Evolutionary conservation across 2,329 filamentous ascomycete species (phyloP).

Genomic region (Cercospora berteroae): DNA sequence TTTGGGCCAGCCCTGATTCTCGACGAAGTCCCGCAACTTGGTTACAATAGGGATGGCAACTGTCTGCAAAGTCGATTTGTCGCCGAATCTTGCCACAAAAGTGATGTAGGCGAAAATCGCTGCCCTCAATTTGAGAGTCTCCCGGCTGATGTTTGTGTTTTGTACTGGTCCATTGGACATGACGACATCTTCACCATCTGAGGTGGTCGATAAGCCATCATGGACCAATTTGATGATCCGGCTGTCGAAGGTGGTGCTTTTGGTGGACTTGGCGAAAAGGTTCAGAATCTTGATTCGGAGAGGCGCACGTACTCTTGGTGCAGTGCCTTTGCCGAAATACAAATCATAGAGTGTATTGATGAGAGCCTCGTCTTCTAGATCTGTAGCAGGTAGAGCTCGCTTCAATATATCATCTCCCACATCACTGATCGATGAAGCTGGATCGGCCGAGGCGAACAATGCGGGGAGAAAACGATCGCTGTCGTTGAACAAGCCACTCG

Average conservation of each 20-base stretch:
- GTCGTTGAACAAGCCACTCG: conserved; percentile 82
- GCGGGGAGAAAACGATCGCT: conserved; percentile 79
- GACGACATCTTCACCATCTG: conserved; percentile 34
- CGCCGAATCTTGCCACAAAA: conserved; percentile 77
- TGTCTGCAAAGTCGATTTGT: conserved; percentile 57
- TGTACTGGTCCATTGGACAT: conserved; percentile 32
- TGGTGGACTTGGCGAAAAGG: conserved; percentile 72
- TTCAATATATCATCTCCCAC: conserved; percentile 89
- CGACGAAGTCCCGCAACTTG: conserved; percentile 70
- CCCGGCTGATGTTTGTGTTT: conserved; percentile 59
- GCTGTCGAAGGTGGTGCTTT: conserved; percentile 67
- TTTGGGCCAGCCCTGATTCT: conserved; percentile 78
- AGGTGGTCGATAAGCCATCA: conserved; percentile 56
- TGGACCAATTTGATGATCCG: conserved; percentile 69
- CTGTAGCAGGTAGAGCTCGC: conserved; percentile 63
- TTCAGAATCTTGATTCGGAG: conserved; percentile 75
- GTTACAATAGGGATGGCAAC: conserved; percentile 69
- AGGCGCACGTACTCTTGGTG: conserved; percentile 58
- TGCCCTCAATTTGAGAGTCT: conserved; percentile 74
- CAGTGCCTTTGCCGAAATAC: conserved; percentile 62
- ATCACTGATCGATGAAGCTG: conserved; percentile 76
- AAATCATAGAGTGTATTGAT: conserved; percentile 67
- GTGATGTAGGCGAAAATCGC: conserved; percentile 84
- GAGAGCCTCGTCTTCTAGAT: conserved; percentile 66
- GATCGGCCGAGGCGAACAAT: conserved; percentile 76